Evolutionary conservation across 148 eudicot species (phyloP), one percentile per base, ranked within the genome.

Genomic region (Amaranthus palmeri): DNA sequence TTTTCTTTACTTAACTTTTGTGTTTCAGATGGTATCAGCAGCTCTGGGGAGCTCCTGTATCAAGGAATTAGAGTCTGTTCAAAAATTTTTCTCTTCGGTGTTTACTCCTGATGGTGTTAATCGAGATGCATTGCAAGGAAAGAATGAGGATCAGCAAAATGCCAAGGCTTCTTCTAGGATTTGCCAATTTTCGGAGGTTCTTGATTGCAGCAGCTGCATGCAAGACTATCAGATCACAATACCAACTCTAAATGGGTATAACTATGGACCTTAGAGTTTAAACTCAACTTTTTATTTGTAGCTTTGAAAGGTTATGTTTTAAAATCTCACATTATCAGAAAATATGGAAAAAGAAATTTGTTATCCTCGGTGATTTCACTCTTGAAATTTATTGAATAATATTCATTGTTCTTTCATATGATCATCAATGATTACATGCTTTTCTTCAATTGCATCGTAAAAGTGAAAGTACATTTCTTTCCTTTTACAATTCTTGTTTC

Each of bases 211-310:
- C 71, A 77, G 83, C 82, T 83, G 85, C 79, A 70, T 95, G 82
- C 81, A 87, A 79, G 85, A 88, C 67, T 81, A 83, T 65, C 78
- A 77, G 66, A 87, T 91, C 75, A 95, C 98, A 41, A 78, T 95
- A 72, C 98, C 98, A 62, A 89, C 97, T 44, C 82, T 95, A 54
- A 95, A 95, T 63, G 98, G 98, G 98, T 93, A 25, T 25, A 89
- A 76, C 54, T 78, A 46, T 54, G 44, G 4, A 44, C 68, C 36
- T 63, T 44, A 49, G 6, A 40, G 36, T 25, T 25, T 25, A 25
- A 25, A 25, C 44, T 69, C 36, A 43, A 46, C 15, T n/a, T 54
- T 41, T 68, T n/a, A 18, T 7, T 68, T 25, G 36, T 61, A 5
- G 58, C 5, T 58, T 0, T 52, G 41, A 68, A 36, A 52, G 5